phyloP scores from a whole-genome alignment of 1,284 basidiomycete genomes.

The Cryptococcus maquisensis region DNA sequence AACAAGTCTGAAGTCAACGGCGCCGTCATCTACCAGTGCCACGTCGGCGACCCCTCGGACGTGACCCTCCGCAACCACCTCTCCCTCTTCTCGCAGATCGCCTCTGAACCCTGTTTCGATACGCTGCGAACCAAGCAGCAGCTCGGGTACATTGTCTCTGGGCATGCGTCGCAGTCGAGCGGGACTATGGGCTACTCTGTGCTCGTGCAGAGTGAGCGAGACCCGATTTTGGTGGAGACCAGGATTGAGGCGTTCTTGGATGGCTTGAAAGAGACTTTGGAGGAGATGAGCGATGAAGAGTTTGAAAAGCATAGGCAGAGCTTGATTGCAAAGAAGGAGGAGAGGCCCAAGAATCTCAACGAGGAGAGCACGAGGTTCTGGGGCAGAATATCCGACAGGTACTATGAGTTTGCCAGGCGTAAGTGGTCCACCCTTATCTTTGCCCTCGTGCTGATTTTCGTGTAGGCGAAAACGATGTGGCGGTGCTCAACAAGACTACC shows the following conservation, averaged over 20 bases:
- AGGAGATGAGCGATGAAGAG: slow-evolving; percentile 59
- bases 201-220: slow-evolving; percentile 84
- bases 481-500: slow-evolving; percentile 59
- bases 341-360: slow-evolving; percentile 66
- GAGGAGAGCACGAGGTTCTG: slow-evolving; percentile 66
- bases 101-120: slow-evolving; percentile 89
- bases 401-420: slow-evolving; percentile 70
- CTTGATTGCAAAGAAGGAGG: slow-evolving; percentile 64
- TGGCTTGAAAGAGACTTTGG: slow-evolving; percentile 59
- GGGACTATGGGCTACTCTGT: slow-evolving; percentile 77
- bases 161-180: slow-evolving; percentile 56
- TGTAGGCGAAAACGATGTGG: slow-evolving; percentile 64
- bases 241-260: slow-evolving; percentile 84
- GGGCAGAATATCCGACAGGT: slow-evolving; percentile 67
- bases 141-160: slow-evolving; percentile 81
- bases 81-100: slow-evolving; percentile 61
- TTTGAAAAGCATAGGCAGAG: slow-evolving; percentile 65
- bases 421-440: slow-evolving; percentile 33
- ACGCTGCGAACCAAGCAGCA: slow-evolving; percentile 93
- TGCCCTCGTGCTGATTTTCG: not conserved
- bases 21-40: slow-evolving; percentile 70
- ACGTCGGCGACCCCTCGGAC: slow-evolving; percentile 58
- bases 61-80: slow-evolving; percentile 48
- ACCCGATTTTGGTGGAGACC: slow-evolving; percentile 76
- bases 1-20: slow-evolving; percentile 88